A percentile compares a stretch with the other conserved stretches of the same genome.
phyloP scores from a whole-genome alignment of 73 alveolate species.

The Paramecium primaurelia region DNA sequence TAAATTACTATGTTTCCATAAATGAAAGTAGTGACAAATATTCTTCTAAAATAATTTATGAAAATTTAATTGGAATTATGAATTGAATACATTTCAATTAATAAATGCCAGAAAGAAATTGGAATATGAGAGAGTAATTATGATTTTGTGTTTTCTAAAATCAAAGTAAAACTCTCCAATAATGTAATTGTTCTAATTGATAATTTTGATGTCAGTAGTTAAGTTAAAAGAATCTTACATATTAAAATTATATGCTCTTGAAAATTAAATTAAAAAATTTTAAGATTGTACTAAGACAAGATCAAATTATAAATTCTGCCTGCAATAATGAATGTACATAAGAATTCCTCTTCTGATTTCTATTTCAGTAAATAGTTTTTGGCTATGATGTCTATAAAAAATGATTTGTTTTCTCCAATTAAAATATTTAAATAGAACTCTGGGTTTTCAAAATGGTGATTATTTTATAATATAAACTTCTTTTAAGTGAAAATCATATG shows the following conservation, averaged over 20 bases:
- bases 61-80: not conserved
- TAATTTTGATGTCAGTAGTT: not conserved
- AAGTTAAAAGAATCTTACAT: not conserved
- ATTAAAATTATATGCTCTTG: not conserved
- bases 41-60: not conserved
- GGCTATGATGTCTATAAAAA: not conserved
- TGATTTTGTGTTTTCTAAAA: constrained; percentile 2
- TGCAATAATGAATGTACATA: not conserved
- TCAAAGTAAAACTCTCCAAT: not conserved
- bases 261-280: not conserved
- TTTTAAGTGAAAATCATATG: not conserved
- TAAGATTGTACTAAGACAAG: not conserved
- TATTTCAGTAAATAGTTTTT: constrained; percentile 28
- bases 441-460: not conserved
- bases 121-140: not conserved
- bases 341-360: not conserved
- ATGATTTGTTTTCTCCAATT: not conserved
- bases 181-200: not conserved
- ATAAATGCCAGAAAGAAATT: constrained; percentile 12
- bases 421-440: not conserved
- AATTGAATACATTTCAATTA: not conserved
- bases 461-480: not conserved
- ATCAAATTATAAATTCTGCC: constrained; percentile 23
- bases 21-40: not conserved
- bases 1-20: not conserved